Evolutionary conservation across 2,329 filamentous ascomycete species (phyloP).

Genomic region (Stromatinia cepivora): DNA sequence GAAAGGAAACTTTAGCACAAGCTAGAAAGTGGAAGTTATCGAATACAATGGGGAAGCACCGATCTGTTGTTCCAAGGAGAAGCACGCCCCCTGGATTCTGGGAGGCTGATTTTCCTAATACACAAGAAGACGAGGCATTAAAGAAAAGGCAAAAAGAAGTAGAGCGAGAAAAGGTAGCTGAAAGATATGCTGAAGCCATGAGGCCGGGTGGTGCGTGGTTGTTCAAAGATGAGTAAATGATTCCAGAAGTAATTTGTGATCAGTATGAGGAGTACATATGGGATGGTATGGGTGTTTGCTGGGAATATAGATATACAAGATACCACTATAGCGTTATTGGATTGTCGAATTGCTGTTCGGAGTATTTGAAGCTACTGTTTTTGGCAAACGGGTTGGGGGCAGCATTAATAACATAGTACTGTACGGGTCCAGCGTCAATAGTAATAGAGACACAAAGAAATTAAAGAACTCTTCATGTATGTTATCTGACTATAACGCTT

Average conservation of each 20-base stretch:
- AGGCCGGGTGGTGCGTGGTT: conserved; percentile 72
- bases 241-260: background rate
- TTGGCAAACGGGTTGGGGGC: background rate
- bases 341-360: background rate
- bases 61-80: conserved; percentile 69
- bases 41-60: conserved; percentile 74
- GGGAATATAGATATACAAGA: conserved; percentile 10
- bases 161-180: conserved; percentile 65
- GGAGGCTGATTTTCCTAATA: conserved; percentile 84
- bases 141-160: conserved; percentile 62
- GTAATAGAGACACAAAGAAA: background rate
- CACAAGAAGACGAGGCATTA: conserved; percentile 73
- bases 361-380: background rate
- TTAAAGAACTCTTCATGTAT: too few relatives aligned
- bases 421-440: background rate
- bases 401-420: background rate
- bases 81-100: conserved; percentile 85
- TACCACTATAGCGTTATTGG: background rate
- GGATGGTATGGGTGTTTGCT: background rate
- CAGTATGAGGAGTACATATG: background rate
- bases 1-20: conserved; percentile 67
- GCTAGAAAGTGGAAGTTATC: conserved; percentile 74
- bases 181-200: conserved; percentile 80
- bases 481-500: background rate
- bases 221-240: conserved; percentile 69